A percentile compares a stretch with the other conserved stretches of the same genome.
Conservation (phyloP, 1,284 basidiomycete genomes). For the Ustilago loliicola region DNA sequence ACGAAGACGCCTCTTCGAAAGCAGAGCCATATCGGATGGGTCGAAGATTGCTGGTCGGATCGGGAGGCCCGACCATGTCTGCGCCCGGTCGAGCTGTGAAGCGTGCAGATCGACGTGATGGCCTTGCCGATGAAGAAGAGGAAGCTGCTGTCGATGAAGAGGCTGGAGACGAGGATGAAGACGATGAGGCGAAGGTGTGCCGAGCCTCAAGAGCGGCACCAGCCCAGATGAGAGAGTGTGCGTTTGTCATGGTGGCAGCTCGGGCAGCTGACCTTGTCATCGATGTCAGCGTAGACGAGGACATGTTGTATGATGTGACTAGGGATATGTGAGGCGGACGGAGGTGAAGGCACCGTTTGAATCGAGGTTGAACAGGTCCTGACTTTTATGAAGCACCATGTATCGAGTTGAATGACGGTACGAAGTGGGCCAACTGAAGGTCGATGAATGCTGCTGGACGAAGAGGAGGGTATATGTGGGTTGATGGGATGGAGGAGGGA, state of each 20-base stretch:
- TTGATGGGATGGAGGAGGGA: background rate
- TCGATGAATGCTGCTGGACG: background rate
- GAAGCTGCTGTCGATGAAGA: constrained; percentile 7
- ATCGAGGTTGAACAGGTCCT: background rate
- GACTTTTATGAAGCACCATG: background rate
- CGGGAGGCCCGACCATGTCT: constrained; percentile 62
- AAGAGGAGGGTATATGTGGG: background rate
- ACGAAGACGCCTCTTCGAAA: constrained; percentile 34
- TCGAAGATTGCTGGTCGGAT: constrained; percentile 64
- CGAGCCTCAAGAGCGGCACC: background rate
- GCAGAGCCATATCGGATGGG: constrained; percentile 64
- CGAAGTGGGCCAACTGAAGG: background rate
- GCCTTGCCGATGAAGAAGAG: constrained; percentile 6
- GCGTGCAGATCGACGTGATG: constrained; percentile 38
- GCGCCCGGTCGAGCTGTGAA: constrained; percentile 45
- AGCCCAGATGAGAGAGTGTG: constrained; percentile 3
- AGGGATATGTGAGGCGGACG: too few species aligned
- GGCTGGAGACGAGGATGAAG: constrained; percentile 4
- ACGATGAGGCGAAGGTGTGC: background rate
- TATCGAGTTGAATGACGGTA: background rate
- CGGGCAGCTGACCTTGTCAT: constrained; percentile 6
- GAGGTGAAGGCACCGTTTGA: background rate
- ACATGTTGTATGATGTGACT: background rate
- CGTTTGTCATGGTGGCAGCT: background rate
- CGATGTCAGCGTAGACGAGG: background rate